phyloP scores from a whole-genome alignment of 768 basidiomycete species.

The Boletus reticulatus region DNA sequence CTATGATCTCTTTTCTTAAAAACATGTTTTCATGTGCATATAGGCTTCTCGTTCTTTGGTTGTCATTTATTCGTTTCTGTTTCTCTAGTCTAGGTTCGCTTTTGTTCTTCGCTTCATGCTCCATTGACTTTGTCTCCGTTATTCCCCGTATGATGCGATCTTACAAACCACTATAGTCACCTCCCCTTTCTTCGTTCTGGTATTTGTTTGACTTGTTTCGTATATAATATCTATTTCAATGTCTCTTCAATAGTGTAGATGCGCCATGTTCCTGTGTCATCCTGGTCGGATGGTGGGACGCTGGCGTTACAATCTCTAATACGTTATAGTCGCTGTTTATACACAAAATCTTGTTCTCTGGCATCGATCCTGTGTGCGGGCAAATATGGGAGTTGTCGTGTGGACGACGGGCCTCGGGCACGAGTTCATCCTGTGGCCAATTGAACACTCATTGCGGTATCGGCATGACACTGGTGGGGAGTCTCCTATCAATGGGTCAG shows the following conservation, averaged over 20 bases:
- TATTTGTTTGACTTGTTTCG: slow-evolving; percentile 20
- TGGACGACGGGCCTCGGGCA: too few relatives aligned
- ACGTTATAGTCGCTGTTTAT: slow-evolving; percentile 37
- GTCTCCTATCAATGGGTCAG: too few relatives aligned
- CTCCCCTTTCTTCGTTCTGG: slow-evolving; percentile 10
- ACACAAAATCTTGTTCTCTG: slow-evolving; percentile 2
- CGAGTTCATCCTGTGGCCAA: too few relatives aligned
- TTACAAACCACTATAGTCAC: slow-evolving; percentile 17
- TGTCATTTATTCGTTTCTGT: slow-evolving; percentile 27
- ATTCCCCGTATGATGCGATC: slow-evolving; percentile 16
- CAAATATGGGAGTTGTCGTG: too few relatives aligned
- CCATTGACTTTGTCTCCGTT: background rate
- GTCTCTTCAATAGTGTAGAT: slow-evolving; percentile 29
- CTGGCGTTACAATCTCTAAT: slow-evolving; percentile 29
- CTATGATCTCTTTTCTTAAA: slow-evolving; percentile 19
- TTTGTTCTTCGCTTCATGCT: slow-evolving; percentile 6
- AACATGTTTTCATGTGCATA: slow-evolving; percentile 30
- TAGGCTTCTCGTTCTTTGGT: slow-evolving; percentile 20
- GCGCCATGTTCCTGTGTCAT: background rate
- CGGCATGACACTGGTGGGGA: too few relatives aligned
- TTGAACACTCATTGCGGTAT: too few relatives aligned
- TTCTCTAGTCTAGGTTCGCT: slow-evolving; percentile 12
- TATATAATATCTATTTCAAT: slow-evolving; percentile 33
- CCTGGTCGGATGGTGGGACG: background rate
- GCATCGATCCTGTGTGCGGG: too few relatives aligned